A percentile compares a stretch with the other conserved stretches of the same genome.
Evolutionary conservation across 495 filamentous ascomycete species (phyloP).

Genomic region (Tuber borchii): DNA sequence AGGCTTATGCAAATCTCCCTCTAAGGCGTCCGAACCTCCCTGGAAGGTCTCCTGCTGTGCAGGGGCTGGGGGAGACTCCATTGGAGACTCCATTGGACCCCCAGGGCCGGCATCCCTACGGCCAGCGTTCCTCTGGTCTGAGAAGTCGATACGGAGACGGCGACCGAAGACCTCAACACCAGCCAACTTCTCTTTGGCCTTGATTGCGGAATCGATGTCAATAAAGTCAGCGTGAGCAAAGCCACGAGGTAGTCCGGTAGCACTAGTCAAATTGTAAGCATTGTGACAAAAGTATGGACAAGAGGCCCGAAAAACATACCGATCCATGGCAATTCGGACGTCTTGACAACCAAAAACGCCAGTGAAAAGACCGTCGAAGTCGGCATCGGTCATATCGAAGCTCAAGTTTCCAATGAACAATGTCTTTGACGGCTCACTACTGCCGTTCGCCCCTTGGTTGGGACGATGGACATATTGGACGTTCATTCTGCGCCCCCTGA

Average conservation of each 20-base stretch:
- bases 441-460: conserved; percentile 8
- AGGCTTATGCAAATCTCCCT: not conserved
- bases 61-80: conserved; percentile 4
- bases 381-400: conserved; percentile 80
- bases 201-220: conserved; percentile 55
- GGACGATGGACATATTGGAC: conserved; percentile 49
- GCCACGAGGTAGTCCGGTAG: conserved; percentile 77
- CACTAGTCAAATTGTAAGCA: conserved; percentile 20
- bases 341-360: conserved; percentile 66
- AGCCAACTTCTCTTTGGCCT: conserved; percentile 54
- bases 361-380: conserved; percentile 74
- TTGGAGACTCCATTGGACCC: not conserved
- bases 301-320: conserved; percentile 39
- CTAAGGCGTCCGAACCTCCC: not conserved
- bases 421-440: conserved; percentile 54
- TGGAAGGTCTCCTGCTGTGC: not conserved
- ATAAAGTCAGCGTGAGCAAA: conserved; percentile 87
- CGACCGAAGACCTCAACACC: conserved; percentile 59
- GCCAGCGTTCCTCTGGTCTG: conserved; percentile 24
- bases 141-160: conserved; percentile 60
- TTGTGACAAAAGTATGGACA: not conserved
- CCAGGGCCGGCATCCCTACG: conserved; percentile 6
- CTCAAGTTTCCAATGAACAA: conserved; percentile 87
- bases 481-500: conserved; percentile 69
- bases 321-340: conserved; percentile 83